These are phyloP conservation scores for Coniferiporia weirii DNA, from an alignment of 1,284 basidiomycete genomes.

Conservation along the genomic window DNA sequence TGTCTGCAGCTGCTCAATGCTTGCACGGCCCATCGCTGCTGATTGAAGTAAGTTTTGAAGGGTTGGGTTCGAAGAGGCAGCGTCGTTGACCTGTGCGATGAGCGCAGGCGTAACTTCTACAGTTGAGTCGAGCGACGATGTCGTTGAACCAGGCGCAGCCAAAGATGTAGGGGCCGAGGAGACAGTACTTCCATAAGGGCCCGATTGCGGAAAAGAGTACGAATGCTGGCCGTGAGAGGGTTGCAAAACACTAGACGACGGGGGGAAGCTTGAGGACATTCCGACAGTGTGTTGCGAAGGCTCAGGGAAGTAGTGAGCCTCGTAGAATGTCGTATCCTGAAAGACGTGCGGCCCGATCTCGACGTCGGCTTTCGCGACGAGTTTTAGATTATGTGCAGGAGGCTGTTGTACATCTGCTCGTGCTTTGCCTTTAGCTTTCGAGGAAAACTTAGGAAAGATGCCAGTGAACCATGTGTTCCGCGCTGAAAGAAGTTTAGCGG, in stretches of 20 bases:
- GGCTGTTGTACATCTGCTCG: slow-evolving; percentile 41
- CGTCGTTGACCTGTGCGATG: slow-evolving; percentile 57
- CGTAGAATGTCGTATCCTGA: slow-evolving; percentile 56
- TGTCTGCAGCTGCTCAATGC: slow-evolving; percentile 54
- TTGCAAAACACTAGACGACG: no score
- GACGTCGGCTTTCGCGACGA: slow-evolving; percentile 59
- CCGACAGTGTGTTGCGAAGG: background rate
- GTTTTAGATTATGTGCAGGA: slow-evolving; percentile 59
- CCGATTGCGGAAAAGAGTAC: slow-evolving; percentile 1
- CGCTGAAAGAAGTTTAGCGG: slow-evolving; percentile 36
- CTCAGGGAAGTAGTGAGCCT: slow-evolving; percentile 47
- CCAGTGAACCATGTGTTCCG: slow-evolving; percentile 61
- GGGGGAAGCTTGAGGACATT: background rate
- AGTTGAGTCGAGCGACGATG: slow-evolving; percentile 33
- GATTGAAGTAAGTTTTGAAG: slow-evolving; percentile 58
- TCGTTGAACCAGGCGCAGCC: slow-evolving; percentile 28
- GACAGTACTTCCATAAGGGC: slow-evolving; percentile 6
- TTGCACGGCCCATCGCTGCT: slow-evolving; percentile 53
- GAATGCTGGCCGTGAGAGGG: background rate
- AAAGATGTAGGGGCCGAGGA: slow-evolving; percentile 4
- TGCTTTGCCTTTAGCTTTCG: slow-evolving; percentile 50
- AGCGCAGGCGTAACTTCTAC: slow-evolving; percentile 49
- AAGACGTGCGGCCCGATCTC: slow-evolving; percentile 70
- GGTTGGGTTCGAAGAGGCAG: slow-evolving; percentile 57
- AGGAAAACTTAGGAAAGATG: slow-evolving; percentile 70